phyloP scores from a whole-genome alignment of 495 filamentous ascomycete genomes.

The Aspergillus cristatus region DNA sequence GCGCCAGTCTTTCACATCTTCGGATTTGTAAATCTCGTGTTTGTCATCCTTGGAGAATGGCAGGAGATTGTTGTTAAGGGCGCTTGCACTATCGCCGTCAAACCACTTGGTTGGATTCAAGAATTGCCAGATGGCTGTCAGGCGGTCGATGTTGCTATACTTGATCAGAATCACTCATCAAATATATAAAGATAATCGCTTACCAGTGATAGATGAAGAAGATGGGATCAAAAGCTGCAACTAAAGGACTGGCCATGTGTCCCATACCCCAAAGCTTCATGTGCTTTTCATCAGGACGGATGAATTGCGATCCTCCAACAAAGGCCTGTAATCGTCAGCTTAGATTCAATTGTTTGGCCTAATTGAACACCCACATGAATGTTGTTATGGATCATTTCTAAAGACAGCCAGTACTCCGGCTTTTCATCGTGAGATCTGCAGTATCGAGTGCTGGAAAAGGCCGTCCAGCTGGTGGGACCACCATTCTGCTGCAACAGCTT shows the following conservation, averaged over 20 bases:
- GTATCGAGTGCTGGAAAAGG: constrained; percentile 2
- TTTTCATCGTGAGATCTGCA: not conserved
- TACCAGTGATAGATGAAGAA: constrained; percentile 3
- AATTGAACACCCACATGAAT: not conserved
- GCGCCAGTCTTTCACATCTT: constrained; percentile 2
- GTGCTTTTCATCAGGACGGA: not conserved
- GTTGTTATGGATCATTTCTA: constrained; percentile 5
- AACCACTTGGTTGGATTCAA: constrained; percentile 3
- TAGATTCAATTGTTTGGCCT: too few relatives aligned
- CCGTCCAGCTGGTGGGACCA: not conserved
- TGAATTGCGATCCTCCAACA: constrained; percentile 3
- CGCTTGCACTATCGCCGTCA: not conserved
- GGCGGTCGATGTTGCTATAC: constrained; percentile 3
- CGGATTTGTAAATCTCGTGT: constrained; percentile 1
- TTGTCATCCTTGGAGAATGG: constrained; percentile 1
- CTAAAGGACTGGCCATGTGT: constrained; percentile 1
- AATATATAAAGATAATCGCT: not conserved
- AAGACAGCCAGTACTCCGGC: not conserved
- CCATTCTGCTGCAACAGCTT: not conserved
- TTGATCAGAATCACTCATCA: not conserved
- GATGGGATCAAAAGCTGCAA: constrained; percentile 5
- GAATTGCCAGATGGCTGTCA: constrained; percentile 3
- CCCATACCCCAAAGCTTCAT: constrained; percentile 3
- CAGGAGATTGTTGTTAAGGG: not conserved
- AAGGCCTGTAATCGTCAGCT: not conserved